phyloP scores from a whole-genome alignment of 768 basidiomycete species.

The Suillus ampliporus region DNA sequence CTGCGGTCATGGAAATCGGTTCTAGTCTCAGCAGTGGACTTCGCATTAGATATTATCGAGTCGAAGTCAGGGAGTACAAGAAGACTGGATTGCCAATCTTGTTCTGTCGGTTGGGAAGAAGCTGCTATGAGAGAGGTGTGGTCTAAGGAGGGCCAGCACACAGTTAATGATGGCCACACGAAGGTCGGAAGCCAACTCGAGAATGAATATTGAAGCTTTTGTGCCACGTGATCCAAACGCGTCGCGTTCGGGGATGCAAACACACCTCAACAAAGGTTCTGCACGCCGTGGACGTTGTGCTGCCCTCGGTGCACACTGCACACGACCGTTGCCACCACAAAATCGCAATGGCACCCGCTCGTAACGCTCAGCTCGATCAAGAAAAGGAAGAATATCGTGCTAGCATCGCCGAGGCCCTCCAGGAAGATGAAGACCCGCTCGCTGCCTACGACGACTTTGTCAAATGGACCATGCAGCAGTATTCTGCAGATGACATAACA shows the following conservation, averaged over 20 bases:
- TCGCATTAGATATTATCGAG: too few species aligned
- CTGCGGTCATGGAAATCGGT: too few species aligned
- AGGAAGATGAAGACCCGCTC: conserved; percentile 86
- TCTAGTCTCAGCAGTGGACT: too few species aligned
- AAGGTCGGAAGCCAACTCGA: too few species aligned
- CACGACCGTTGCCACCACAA: background rate
- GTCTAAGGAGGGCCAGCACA: too few species aligned
- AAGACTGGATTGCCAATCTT: too few species aligned
- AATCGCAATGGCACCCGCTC: conserved; percentile 28
- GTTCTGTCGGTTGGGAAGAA: too few species aligned
- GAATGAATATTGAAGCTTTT: background rate
- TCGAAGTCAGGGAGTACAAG: too few species aligned
- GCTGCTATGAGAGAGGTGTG: too few species aligned
- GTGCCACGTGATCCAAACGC: conserved; percentile 12
- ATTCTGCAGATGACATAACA: conserved; percentile 66
- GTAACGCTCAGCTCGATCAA: conserved; percentile 35
- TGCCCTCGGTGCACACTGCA: background rate
- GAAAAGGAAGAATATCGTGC: conserved; percentile 38
- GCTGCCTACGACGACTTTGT: conserved; percentile 87
- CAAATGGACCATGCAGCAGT: conserved; percentile 86
- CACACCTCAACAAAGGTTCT: conserved; percentile 14
- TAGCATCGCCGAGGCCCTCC: conserved; percentile 56
- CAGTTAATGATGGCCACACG: too few species aligned
- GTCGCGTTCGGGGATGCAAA: conserved; percentile 9
- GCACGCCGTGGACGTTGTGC: conserved; percentile 1